Evolutionary conservation across 208 protist species (phyloP).

Genomic region (Leptomonas pyrrhocoris): DNA sequence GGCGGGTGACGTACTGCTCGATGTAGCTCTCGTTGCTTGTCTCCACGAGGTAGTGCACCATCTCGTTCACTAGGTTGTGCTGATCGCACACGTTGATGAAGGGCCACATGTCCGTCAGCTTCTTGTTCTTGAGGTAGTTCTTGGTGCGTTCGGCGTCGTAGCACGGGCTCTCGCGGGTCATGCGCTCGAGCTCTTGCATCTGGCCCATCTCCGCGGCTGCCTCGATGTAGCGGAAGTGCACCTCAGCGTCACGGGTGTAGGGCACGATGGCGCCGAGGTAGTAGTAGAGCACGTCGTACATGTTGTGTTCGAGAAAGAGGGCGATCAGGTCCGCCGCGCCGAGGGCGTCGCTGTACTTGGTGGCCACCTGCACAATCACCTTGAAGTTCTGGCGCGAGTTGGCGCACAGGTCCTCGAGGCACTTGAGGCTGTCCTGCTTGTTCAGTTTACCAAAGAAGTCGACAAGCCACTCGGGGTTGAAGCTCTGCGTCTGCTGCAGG

Average conservation of each 20-base stretch:
- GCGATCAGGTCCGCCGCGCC: constrained; percentile 94
- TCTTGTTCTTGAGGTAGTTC: constrained; percentile 99
- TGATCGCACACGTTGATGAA: constrained; percentile 99
- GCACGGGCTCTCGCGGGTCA: constrained; percentile 97
- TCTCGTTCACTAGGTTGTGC: constrained; percentile 98
- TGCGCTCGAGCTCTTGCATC: constrained; percentile 98
- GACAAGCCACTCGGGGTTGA: constrained; percentile 96
- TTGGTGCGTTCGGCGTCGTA: constrained; percentile 98
- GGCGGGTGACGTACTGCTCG: constrained; percentile 96
- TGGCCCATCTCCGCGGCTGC: constrained; percentile 97
- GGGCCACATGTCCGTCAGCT: constrained; percentile 98
- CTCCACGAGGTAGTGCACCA: constrained; percentile 97
- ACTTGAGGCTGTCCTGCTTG: constrained; percentile 96
- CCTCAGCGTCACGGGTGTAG: constrained; percentile 96
- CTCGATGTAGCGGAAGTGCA: constrained; percentile 99
- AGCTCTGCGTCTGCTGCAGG: constrained; percentile 93
- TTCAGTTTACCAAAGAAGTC: constrained; percentile 97
- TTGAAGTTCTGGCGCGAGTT: constrained; percentile 98
- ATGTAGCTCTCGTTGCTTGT: constrained; percentile 97
- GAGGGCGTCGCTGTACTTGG: constrained; percentile 98
- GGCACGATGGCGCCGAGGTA: constrained; percentile 98
- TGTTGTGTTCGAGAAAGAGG: constrained; percentile 96
- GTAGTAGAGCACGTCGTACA: constrained; percentile 97
- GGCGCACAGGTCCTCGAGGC: constrained; percentile 95
- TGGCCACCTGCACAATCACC: constrained; percentile 98